phyloP scores from a whole-genome alignment of 192 early-diverging fungal species.

The Podila minutissima region DNA sequence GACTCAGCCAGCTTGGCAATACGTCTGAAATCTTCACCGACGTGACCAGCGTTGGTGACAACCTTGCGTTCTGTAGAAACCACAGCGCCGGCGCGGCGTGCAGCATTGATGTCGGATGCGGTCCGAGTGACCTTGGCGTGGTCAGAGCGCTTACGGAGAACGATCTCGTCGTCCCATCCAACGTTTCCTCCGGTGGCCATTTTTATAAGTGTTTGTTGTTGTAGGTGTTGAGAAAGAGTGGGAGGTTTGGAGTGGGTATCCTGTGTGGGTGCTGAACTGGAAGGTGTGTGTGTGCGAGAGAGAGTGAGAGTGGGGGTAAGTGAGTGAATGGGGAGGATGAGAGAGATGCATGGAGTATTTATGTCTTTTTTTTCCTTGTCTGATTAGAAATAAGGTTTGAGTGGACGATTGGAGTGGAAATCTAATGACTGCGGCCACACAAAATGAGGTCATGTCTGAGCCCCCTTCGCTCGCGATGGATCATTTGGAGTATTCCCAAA shows the following conservation, averaged over 20 bases:
- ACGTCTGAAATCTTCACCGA: slow-evolving; percentile 69
- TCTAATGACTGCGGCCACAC: too few relatives aligned
- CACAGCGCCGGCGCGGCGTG: slow-evolving; percentile 72
- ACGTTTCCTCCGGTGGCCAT: slow-evolving; percentile 13
- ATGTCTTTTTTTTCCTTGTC: too few relatives aligned
- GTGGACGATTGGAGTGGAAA: too few relatives aligned
- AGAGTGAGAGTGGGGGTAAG: neutral
- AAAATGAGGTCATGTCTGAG: too few relatives aligned
- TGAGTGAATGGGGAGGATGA: too few relatives aligned
- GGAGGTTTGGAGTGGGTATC: neutral
- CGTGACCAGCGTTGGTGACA: slow-evolving; percentile 63
- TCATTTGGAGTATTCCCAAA: too few relatives aligned
- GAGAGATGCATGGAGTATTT: too few relatives aligned
- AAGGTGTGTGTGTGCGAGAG: neutral
- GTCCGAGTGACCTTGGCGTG: slow-evolving; percentile 64
- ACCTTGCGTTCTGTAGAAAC: slow-evolving; percentile 79
- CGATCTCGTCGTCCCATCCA: slow-evolving; percentile 77
- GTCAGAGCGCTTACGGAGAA: slow-evolving; percentile 77
- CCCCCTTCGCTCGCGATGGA: too few relatives aligned
- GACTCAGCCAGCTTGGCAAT: slow-evolving; percentile 89
- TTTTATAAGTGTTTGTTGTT: neutral
- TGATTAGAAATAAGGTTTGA: too few relatives aligned
- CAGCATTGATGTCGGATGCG: slow-evolving; percentile 74
- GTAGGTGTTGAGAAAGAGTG: neutral
- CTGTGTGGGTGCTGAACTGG: neutral